Conservation (phyloP, 192 early-diverging fungal species). For the Oehlia diaphana region DNA sequence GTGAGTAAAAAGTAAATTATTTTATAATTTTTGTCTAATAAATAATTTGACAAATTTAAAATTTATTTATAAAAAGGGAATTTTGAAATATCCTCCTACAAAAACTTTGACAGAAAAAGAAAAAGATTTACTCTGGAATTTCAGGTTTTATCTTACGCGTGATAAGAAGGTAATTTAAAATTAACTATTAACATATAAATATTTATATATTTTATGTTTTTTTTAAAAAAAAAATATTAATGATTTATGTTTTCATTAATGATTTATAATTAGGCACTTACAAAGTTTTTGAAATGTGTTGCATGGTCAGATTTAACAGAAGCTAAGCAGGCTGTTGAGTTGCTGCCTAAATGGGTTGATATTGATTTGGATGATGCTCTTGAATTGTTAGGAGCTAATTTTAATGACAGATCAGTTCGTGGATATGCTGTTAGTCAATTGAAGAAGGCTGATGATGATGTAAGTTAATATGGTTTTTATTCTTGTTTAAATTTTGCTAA, state of each 20-base stretch:
- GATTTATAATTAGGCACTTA: constrained; percentile 68
- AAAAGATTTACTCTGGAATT: constrained; percentile 98
- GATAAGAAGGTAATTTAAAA: constrained; percentile 74
- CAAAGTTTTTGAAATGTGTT: constrained; percentile 97
- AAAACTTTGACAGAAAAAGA: constrained; percentile 79
- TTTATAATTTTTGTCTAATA: not conserved
- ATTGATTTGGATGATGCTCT: constrained; percentile 95
- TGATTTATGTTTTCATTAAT: not conserved
- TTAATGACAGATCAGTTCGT: constrained; percentile 81
- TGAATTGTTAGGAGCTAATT: constrained; percentile 88
- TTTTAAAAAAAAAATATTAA: not conserved
- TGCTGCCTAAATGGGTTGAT: constrained; percentile 86
- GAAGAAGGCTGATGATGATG: constrained; percentile 88
- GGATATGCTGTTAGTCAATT: constrained; percentile 88
- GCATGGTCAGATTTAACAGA: constrained; percentile 93
- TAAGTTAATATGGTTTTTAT: constrained; percentile 32
- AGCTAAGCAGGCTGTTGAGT: constrained; percentile 85
- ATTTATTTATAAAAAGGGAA: constrained; percentile 52
- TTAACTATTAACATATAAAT: not conserved
- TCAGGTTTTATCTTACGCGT: constrained; percentile 89
- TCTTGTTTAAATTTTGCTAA: not conserved
- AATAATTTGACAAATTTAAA: not conserved
- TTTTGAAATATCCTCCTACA: constrained; percentile 91
- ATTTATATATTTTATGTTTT: not conserved
- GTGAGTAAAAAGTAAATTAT: constrained; percentile 40